Conservation (phyloP, 2,329 filamentous ascomycete species). For the Ceratocystiopsis sp. region DNA sequence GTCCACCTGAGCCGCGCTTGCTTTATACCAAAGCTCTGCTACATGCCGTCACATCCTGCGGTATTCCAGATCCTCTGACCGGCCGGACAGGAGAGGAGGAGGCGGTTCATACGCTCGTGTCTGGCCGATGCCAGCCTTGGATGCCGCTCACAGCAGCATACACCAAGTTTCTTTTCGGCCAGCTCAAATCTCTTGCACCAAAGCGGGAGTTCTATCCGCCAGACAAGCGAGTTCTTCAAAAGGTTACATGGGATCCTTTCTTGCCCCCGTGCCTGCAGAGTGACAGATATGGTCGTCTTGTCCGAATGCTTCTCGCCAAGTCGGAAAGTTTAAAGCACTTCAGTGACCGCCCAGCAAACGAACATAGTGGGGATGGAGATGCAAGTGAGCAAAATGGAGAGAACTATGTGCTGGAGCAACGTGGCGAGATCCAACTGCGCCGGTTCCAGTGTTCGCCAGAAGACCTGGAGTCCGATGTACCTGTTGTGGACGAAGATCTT, state of each 20-base stretch:
- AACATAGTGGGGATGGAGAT: background rate
- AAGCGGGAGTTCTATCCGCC: slow-evolving; percentile 21
- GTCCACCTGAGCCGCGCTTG: slow-evolving; percentile 35
- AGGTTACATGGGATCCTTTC: slow-evolving; percentile 15
- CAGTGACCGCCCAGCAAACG: background rate
- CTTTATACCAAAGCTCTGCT: slow-evolving; percentile 39
- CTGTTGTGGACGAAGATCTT: background rate
- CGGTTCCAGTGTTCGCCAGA: slow-evolving; percentile 3
- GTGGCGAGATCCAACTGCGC: slow-evolving; percentile 5
- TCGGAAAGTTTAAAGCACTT: slow-evolving; percentile 16
- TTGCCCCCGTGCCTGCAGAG: slow-evolving; percentile 21
- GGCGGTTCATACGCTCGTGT: slow-evolving; percentile 30
- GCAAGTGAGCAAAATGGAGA: background rate
- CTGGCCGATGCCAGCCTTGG: slow-evolving; percentile 35
- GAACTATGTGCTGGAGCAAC: background rate
- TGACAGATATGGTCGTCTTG: slow-evolving; percentile 18
- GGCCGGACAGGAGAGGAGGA: slow-evolving; percentile 44
- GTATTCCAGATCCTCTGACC: slow-evolving; percentile 40
- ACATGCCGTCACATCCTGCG: slow-evolving; percentile 43
- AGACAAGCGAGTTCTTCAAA: slow-evolving; percentile 18
- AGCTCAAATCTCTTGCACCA: slow-evolving; percentile 15
- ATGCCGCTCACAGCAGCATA: slow-evolving; percentile 11
- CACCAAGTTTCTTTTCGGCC: background rate
- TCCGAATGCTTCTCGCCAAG: slow-evolving; percentile 14
- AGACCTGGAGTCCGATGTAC: background rate